Evolutionary conservation across 164 flowering plant genomes (phyloP).

Genomic region (Cinnamomum micranthum): DNA sequence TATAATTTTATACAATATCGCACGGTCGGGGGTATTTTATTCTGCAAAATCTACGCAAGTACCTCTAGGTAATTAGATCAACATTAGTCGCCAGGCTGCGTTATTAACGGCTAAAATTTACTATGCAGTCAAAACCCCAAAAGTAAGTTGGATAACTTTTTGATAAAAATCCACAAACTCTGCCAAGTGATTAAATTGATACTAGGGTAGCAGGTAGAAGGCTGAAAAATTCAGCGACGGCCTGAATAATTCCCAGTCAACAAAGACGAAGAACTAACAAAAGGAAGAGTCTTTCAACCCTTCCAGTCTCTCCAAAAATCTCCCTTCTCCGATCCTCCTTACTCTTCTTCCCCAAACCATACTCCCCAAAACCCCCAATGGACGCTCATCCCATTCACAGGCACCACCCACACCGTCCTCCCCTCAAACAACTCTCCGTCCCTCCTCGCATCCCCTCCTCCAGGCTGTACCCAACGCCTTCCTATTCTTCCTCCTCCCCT

Average conservation of each 20-base stretch:
- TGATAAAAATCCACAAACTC: too few species aligned
- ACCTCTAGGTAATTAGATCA: too few species aligned
- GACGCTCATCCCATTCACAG: slow-evolving; percentile 29
- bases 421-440: slow-evolving; percentile 60
- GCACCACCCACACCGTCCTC: slow-evolving; percentile 60
- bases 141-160: too few species aligned
- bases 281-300: neutral
- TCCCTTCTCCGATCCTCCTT: neutral
- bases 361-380: neutral
- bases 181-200: too few species aligned
- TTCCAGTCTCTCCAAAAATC: neutral
- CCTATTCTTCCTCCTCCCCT: slow-evolving; percentile 16
- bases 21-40: too few species aligned
- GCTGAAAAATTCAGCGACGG: neutral
- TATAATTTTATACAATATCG: too few species aligned
- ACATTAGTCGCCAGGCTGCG: too few species aligned
- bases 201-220: neutral
- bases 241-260: neutral
- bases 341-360: neutral
- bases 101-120: too few species aligned
- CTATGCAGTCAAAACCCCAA: too few species aligned
- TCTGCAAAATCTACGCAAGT: too few species aligned
- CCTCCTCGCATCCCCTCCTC: slow-evolving; percentile 47
- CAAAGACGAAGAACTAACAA: neutral
- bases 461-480: slow-evolving; percentile 28